Evolutionary conservation across 352 stramenopile genomes (phyloP), one percentile per base, ranked within the genome.

Genomic region (Pythium folliculosum): DNA sequence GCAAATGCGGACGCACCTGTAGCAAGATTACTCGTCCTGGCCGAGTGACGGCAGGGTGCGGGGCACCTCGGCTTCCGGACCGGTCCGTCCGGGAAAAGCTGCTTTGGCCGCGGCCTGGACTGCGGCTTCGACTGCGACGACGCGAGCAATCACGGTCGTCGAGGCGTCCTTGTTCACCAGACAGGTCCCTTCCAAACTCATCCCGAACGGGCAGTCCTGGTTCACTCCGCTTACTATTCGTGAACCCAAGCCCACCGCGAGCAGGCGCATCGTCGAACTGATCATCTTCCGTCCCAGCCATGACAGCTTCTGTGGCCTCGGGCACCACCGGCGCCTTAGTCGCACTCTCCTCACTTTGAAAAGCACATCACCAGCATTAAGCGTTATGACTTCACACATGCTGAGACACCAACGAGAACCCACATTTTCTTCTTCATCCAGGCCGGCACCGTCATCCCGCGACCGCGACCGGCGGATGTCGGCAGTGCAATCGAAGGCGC

Each of bases 381-480:
- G 59, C 8, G 13, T 3, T 3, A 44, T 59, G 13, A 58, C 25
- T 58, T 13, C 37, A 12, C 43, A 44, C 27, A 45, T 25, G 3
- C 14, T 0, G 22, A 1, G 6, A 58, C 48, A 61, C 44, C 38
- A 32, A 25, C 59, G 14, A 22, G 13, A 1, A 83, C 80, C 45
- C 71, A 93, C 86, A 94, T 93, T 70, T 94, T 94, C 76, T 96
- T 97, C 60, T 80, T 88, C 86, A 98, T 97, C 92, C 92, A 98
- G 37, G 92, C 91, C 17, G 92, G 92, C 67, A 98, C 80, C 10
- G 94, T 97, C 82, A 97, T 91, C 47, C 90, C 88, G 38, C 90
- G 83, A 14, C 92, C 92, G 16, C 88, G 84, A 44, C 90, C 90
- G 44, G 82, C 82, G 56, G 85, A 72, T 10, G 51, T 63, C 0